These are phyloP conservation scores for Tylopilus orsonianus DNA, from an alignment of 1,284 basidiomycete genomes.

Conservation along the genomic window DNA sequence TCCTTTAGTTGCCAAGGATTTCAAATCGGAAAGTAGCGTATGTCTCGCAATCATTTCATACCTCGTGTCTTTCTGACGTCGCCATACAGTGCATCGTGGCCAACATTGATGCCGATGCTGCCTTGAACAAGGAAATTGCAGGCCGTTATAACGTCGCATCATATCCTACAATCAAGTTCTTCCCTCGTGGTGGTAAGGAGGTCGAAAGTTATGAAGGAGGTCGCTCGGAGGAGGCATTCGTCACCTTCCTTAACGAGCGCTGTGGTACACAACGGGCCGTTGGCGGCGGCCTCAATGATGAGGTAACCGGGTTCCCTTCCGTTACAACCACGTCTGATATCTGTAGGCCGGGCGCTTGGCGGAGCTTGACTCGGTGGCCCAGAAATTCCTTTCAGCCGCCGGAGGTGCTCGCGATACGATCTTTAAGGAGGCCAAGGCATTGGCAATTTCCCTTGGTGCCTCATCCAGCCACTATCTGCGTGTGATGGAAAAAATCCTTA, in stretches of 20 bases:
- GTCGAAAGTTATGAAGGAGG: constrained; percentile 68
- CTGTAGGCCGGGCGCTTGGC: constrained; percentile 76
- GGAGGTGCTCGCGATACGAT: constrained; percentile 59
- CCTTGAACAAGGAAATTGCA: constrained; percentile 77
- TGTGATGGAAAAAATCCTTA: constrained; percentile 87
- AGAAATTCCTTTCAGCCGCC: constrained; percentile 70
- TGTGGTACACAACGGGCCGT: constrained; percentile 84
- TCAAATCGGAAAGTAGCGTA: constrained; percentile 76
- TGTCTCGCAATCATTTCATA: constrained; percentile 22
- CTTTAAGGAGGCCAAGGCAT: constrained; percentile 56
- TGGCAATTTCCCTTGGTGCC: constrained; percentile 47
- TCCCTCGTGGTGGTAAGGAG: constrained; percentile 69
- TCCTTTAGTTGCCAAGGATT: constrained; percentile 67
- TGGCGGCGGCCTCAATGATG: constrained; percentile 77
- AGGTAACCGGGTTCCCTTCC: constrained; percentile 42
- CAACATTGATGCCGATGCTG: constrained; percentile 88
- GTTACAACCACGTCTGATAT: constrained; percentile 1
- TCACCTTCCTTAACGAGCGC: constrained; percentile 80
- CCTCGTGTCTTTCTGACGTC: constrained; percentile 7
- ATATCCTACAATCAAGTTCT: constrained; percentile 95
- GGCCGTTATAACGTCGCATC: constrained; percentile 69
- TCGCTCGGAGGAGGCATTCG: constrained; percentile 69
- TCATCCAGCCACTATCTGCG: constrained; percentile 83
- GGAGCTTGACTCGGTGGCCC: constrained; percentile 78
- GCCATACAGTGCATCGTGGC: constrained; percentile 76